Conservation (phyloP, 176 grass and related monocot genomes). For the Panicum miliaceum region DNA sequence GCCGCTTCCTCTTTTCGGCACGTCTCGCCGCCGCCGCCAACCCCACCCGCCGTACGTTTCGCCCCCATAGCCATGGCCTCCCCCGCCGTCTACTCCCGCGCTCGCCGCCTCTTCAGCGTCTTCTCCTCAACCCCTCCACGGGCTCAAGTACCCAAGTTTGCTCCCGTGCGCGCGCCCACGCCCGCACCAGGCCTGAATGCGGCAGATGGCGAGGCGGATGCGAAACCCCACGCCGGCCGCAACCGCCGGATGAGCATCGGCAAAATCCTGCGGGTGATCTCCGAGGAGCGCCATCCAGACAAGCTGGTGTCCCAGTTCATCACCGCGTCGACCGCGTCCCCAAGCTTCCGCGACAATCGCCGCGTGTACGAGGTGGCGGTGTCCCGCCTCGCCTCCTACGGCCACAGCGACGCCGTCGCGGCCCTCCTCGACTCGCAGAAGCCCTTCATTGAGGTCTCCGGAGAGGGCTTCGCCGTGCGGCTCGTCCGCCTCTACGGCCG, state of each 20-base stretch:
- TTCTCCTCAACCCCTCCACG: slow-evolving; percentile 16
- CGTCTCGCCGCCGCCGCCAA: no score
- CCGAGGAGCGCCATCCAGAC: slow-evolving; percentile 46
- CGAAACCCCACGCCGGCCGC: neutral
- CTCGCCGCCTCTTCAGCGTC: slow-evolving; percentile 30
- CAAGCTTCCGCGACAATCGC: slow-evolving; percentile 28
- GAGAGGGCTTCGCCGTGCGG: slow-evolving; percentile 46
- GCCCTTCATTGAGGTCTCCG: slow-evolving; percentile 47
- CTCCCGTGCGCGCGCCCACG: neutral
- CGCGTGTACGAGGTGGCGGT: slow-evolving; percentile 47
- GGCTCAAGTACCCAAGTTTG: neutral
- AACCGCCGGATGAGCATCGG: neutral
- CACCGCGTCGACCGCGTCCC: neutral
- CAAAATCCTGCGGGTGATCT: slow-evolving; percentile 7
- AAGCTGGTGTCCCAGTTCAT: slow-evolving; percentile 67
- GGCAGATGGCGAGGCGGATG: neutral
- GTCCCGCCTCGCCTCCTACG: slow-evolving; percentile 43
- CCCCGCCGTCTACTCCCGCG: neutral
- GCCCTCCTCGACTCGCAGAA: slow-evolving; percentile 61
- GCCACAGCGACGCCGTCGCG: slow-evolving; percentile 47
- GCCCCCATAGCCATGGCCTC: slow-evolving; percentile 1
- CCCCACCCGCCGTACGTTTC: no score
- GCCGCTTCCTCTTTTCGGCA: no score
- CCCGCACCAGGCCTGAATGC: neutral
- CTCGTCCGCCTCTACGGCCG: slow-evolving; percentile 63